Base-by-base conservation (phyloP, 31 red algal genomes). In the Asparagopsis taxiformis region DNA sequence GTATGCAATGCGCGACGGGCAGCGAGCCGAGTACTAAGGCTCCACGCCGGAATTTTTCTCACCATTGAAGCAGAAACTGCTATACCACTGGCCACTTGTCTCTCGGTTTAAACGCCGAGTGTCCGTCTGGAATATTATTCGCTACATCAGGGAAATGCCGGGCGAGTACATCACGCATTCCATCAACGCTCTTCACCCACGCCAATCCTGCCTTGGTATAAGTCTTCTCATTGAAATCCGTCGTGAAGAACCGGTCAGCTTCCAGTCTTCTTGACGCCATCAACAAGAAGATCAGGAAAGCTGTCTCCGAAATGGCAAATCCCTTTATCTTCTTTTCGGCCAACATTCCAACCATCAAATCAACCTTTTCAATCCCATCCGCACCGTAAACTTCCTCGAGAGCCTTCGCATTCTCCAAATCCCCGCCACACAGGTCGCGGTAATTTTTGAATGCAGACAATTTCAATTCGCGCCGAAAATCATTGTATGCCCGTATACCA, bases 261-360 rank as follows among this genome's bases (percentile, higher is more conserved):
- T 78, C 74, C 8, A 78, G 58, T 5, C 74, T 31, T 7, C 74
- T 23, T 15, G 57, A 64, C 23, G 74, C 74, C 74, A 78, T 78
- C 25, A 65, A 25, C 15, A 78, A 29, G 44, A 78, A 78, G 58
- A 78, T 78, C n/a, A 64, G 41, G 39, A 78, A 78, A 3, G 74
- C 74, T 8, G 74, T 62, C 58, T 78, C 58, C 2, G 74, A 64
- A 0, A 78, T 62, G 17, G 60, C 56, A 30, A 78, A 78, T 22
- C 74, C 74, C 31, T 28, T 26, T 3, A 78, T 78, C 26, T 78
- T 78, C 37, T 78, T 61, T 31, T 78, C 74, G 9, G 74, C 74
- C 30, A 78, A 29, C 37, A 65, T 36, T 1, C 74, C 74, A 16
- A 78, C 58, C 38, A 63, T 32, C 29, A 78, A 49, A 48, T 78